A percentile compares a stretch with the other conserved stretches of the same genome.
phyloP scores from a whole-genome alignment of 768 basidiomycete species.

The Phylloporus sp. region DNA sequence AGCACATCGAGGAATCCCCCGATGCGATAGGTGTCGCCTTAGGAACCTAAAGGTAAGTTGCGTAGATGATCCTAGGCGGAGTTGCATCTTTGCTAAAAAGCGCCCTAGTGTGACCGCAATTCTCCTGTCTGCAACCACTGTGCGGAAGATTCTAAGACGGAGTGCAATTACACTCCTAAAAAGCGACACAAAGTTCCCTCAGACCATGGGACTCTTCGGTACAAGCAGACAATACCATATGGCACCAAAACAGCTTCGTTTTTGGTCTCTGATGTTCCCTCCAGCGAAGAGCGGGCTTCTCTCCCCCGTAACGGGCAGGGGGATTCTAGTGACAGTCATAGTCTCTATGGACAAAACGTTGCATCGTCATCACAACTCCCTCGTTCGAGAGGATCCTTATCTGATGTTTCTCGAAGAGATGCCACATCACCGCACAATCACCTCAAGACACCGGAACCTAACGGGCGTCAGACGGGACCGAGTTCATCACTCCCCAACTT shows the following conservation, averaged over 20 bases:
- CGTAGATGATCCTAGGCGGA: neutral
- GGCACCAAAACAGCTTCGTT: conserved; percentile 46
- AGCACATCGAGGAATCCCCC: conserved; percentile 68
- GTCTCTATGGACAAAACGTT: conserved; percentile 47
- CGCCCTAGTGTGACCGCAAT: conserved; percentile 60
- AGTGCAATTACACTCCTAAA: conserved; percentile 72
- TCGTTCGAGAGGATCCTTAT: conserved; percentile 23
- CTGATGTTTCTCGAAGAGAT: conserved; percentile 16
- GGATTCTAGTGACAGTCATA: conserved; percentile 32
- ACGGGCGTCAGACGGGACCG: conserved; percentile 15
- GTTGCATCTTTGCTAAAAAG: neutral
- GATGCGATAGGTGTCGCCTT: conserved; percentile 65
- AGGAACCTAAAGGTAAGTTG: conserved; percentile 58
- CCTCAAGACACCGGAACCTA: conserved; percentile 22
- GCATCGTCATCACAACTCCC: conserved; percentile 32
- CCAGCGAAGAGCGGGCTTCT: conserved; percentile 29
- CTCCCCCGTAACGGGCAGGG: conserved; percentile 13
- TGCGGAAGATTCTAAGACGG: conserved; percentile 43
- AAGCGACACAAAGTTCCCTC: conserved; percentile 53
- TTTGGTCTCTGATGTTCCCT: conserved; percentile 38
- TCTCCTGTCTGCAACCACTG: conserved; percentile 70
- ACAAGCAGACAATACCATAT: conserved; percentile 38
- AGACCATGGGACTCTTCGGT: conserved; percentile 36
- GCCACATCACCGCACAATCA: conserved; percentile 13
- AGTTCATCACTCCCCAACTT: conserved; percentile 20